Evolutionary conservation across 768 basidiomycete genomes (phyloP), one percentile per base, ranked within the genome.

Genomic region (Lyophyllum shimeji): DNA sequence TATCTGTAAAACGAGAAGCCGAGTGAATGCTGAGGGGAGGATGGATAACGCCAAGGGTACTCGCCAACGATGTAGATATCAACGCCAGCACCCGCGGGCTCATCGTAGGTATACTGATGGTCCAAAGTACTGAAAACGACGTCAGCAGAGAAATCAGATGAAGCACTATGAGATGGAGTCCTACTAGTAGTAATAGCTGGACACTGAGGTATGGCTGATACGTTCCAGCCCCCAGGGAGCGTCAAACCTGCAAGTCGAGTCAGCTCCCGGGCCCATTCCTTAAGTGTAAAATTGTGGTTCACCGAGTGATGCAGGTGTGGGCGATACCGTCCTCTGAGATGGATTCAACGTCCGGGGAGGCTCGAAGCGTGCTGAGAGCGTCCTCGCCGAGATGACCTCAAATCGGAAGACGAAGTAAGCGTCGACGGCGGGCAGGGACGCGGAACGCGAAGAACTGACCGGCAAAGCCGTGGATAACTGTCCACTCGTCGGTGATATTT

Each of bases 11-110:
- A 27, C 13, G 39, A 27, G 40, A 27, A 12, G 11, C 6, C 1
- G 17, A 55, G 31, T 11, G 13, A 31, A 20, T 3, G 18, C 18
- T 3, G 17, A 15, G 15, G 24, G 11, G 3, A 40, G 20, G 17
- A 13, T 24, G 33, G 24, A 53, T n/a, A n/a, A n/a, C n/a, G n/a
- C n/a, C 66, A 17, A 29, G 15, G 13, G 4, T 29, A 31, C 50
- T 52, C 27, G 74, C 75, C 78, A 53, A 79, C 63, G 50, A 79
- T 59, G 57, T 77, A 79, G 57, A 80, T 69, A 29, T 65, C 61
- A 33, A 61, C 59, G 7, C 64, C 64, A 12, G 25, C 1, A 9
- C 64, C 64, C 20, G 61, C 64, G 34, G 53, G 29, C 2, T 50
- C 17, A 31, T 65, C 59, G 27, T 59, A 57, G 21, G 31, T 53